A percentile compares a stretch with the other conserved stretches of the same genome.
Conservation (phyloP, 148 eudicot species). For the Pharnaceum exiguum region DNA sequence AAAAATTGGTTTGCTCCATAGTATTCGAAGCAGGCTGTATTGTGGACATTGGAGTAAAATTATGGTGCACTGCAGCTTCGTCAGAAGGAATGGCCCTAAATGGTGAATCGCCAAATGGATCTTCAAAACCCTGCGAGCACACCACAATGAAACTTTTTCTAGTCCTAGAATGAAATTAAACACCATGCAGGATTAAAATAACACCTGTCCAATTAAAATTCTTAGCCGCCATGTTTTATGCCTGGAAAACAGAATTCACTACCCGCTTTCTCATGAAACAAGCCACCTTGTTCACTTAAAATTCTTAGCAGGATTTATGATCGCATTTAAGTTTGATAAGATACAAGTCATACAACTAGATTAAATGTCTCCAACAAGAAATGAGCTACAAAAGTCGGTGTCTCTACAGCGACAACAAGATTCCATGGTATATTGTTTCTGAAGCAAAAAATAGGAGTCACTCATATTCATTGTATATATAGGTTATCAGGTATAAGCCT, state of each 20-base stretch:
- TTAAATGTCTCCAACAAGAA: too few species aligned
- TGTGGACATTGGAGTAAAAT: constrained; percentile 26
- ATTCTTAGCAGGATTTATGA: too few species aligned
- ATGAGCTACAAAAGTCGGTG: too few species aligned
- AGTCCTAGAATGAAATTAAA: neutral
- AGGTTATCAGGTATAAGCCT: neutral
- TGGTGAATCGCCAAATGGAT: constrained; percentile 94
- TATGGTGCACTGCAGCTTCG: constrained; percentile 38
- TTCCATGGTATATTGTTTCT: too few species aligned
- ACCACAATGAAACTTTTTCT: neutral
- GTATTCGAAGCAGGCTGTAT: constrained; percentile 27
- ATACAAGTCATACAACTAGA: too few species aligned
- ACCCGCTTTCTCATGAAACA: too few species aligned
- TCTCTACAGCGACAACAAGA: too few species aligned
- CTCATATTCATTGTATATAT: too few species aligned
- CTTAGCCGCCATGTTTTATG: neutral
- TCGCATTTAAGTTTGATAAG: too few species aligned
- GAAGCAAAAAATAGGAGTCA: too few species aligned
- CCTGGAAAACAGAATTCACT: too few species aligned
- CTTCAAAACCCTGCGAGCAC: constrained; percentile 72
- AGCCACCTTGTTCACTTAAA: too few species aligned
- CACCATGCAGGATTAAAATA: neutral
- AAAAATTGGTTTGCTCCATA: constrained; percentile 32
- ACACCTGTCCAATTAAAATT: neutral
- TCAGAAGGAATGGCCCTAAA: constrained; percentile 68